A percentile compares a stretch with the other conserved stretches of the same genome.
Evolutionary conservation across 2,329 filamentous ascomycete species (phyloP).

Genomic region (Podosphaera fusca): DNA sequence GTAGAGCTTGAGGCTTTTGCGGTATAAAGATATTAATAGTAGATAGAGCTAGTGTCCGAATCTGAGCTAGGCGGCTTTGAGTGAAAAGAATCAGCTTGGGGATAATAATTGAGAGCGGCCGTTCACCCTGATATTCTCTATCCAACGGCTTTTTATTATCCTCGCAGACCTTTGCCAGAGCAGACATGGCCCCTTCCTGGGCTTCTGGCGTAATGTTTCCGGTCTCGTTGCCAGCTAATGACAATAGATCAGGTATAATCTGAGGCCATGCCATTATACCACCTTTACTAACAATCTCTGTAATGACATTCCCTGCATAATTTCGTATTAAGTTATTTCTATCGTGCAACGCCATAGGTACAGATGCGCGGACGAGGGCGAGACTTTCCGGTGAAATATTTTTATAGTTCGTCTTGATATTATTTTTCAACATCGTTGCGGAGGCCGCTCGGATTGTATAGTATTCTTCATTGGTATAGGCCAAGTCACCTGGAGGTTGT

Average conservation of each 20-base stretch:
- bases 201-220: conserved; percentile 45
- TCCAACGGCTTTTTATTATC: conserved; percentile 77
- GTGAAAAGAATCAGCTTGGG: conserved; percentile 81
- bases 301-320: conserved; percentile 81
- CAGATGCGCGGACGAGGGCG: conserved; percentile 53
- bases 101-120: conserved; percentile 69
- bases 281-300: conserved; percentile 66
- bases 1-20: conserved; percentile 59
- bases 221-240: conserved; percentile 49
- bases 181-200: conserved; percentile 84
- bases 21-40: conserved; percentile 84
- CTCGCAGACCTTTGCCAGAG: conserved; percentile 86
- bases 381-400: conserved; percentile 52
- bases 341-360: conserved; percentile 64
- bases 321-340: conserved; percentile 60
- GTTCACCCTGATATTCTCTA: conserved; percentile 67
- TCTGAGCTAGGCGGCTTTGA: conserved; percentile 48
- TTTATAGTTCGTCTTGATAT: conserved; percentile 54
- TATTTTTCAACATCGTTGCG: conserved; percentile 89
- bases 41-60: conserved; percentile 57
- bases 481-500: conserved; percentile 35
- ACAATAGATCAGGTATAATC: conserved; percentile 60
- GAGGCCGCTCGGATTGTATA: conserved; percentile 65
- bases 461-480: conserved; percentile 36
- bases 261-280: conserved; percentile 83